Evolutionary conservation across 176 grass and related monocot genomes (phyloP), one percentile per base, ranked within the genome.

Genomic region (Musa acuminata): DNA sequence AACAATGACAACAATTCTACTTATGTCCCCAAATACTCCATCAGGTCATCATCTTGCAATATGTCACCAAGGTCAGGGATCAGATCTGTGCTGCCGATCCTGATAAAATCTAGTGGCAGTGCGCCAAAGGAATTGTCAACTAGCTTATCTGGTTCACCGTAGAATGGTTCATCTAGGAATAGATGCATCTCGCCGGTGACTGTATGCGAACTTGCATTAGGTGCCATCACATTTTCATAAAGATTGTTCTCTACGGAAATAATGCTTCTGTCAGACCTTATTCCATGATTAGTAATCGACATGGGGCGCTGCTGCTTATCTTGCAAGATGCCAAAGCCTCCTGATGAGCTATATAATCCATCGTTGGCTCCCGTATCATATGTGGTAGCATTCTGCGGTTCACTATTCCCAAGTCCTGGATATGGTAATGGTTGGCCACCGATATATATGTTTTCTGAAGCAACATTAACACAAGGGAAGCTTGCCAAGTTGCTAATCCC

Each of bases 11-110:
- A 68, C 13, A 72, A 17, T 17, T 67, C 67, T 77, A 82, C 79
- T 87, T 87, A 99, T 85, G 95, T 94, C 70, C 95, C 95, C 79
- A 99, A 82, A 70, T 99, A 99, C 77, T 93, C 86, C 90, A 99
- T 94, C 80, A 99, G 74, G 80, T 99, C 95, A 62, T 99, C 95
- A 77, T 99, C 95, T 72, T 83, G 86, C 67, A 99, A 67, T 68
- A 89, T 84, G 72, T 99, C 90, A 78, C 87, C 86, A 80, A 99
- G 82, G 83, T 94, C 86, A 71, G 80, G 87, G 48, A 94, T 88
- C 8, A 88, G 88, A 62, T 90, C 35, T 43, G 35, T 43, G 35
- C 35, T 94, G 74, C 79, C 83, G 20, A 99, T 87, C 58, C 95
- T 80, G 51, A 89, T 91, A 67, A 85, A 99, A 76, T 99, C 90